These are phyloP conservation scores for Candolleomyces eurysporus DNA, from an alignment of 768 basidiomycete genomes.

Conservation along the genomic window DNA sequence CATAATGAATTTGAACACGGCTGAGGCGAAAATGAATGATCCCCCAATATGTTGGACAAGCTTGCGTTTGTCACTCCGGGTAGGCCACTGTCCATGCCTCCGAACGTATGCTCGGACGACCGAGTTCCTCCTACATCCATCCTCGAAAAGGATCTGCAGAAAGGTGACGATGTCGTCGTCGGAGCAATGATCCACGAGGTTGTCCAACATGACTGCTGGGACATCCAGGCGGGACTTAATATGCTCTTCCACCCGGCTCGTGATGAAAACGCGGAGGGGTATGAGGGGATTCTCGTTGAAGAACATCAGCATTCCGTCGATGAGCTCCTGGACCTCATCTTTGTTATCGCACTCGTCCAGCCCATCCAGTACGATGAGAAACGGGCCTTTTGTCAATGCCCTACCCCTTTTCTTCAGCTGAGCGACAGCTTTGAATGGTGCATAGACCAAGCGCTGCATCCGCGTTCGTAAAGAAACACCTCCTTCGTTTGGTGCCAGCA, in stretches of 20 bases:
- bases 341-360: slow-evolving; percentile 1
- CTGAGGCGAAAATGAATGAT: neutral
- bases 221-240: neutral
- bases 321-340: neutral
- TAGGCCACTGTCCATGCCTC: neutral
- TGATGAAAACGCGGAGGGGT: neutral
- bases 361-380: neutral
- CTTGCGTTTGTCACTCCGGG: neutral
- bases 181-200: neutral
- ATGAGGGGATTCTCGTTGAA: neutral
- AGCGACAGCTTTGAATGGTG: neutral
- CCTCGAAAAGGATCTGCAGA: neutral
- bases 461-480: neutral
- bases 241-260: neutral
- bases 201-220: neutral
- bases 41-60: neutral
- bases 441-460: neutral
- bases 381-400: neutral
- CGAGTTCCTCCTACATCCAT: neutral
- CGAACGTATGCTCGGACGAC: neutral
- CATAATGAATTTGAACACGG: neutral
- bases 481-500: neutral
- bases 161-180: neutral
- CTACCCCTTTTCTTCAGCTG: too few species aligned
- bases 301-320: neutral